These are phyloP conservation scores for Dendrocalamus sinicus DNA, from an alignment of 176 grass and related monocot genomes.

Conservation along the genomic window DNA sequence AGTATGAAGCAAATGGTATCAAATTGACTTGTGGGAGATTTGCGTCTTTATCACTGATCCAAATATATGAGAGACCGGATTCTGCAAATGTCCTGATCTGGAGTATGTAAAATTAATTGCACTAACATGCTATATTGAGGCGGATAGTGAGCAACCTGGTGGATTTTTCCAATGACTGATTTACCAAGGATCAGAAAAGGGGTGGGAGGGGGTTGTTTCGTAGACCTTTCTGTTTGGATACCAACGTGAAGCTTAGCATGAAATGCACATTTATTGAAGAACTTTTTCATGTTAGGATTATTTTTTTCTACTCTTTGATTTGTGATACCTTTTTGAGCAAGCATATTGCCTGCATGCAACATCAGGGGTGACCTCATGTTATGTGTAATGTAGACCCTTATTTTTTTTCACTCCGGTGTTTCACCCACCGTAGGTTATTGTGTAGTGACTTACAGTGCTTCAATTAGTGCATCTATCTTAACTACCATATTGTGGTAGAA, in stretches of 20 bases:
- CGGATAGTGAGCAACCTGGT: not conserved
- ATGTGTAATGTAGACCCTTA: not conserved
- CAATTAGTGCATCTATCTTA: conserved; percentile 1
- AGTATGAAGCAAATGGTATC: not conserved
- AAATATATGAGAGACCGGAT: not conserved
- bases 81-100: not conserved
- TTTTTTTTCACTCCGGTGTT: not conserved
- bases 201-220: not conserved
- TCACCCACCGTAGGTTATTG: not conserved
- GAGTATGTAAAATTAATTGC: not conserved
- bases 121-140: conserved; percentile 1
- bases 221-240: not conserved
- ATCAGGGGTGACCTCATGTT: not conserved
- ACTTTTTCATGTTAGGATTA: conserved; percentile 19
- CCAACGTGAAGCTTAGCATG: not conserved
- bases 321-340: not conserved
- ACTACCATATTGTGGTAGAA: not conserved
- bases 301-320: not conserved
- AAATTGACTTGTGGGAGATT: not conserved
- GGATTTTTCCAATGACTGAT: not conserved
- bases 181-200: conserved; percentile 33
- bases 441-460: not conserved
- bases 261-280: not conserved
- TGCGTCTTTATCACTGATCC: not conserved
- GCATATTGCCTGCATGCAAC: not conserved